Conservation (phyloP, 176 grass and related monocot genomes). For the Oryza glaberrima region DNA sequence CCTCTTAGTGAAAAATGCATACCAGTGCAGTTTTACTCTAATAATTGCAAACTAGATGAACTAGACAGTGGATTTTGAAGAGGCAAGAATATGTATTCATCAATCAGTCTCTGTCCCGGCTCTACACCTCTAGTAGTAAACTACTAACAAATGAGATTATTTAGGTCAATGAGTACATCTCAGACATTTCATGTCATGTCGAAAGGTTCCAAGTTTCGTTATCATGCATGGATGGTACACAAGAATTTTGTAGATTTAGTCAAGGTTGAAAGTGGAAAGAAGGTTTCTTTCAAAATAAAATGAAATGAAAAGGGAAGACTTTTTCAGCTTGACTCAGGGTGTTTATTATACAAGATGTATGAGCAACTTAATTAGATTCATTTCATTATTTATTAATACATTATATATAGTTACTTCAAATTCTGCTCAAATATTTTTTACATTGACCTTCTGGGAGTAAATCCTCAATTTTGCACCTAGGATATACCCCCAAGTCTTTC, state of each 20-base stretch:
- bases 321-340: neutral
- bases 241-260: conserved; percentile 4
- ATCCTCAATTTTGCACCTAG: neutral
- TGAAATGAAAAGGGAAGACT: neutral
- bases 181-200: neutral
- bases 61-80: neutral
- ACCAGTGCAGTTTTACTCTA: neutral
- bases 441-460: neutral
- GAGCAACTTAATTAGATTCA: neutral
- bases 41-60: neutral
- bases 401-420: neutral
- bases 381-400: neutral
- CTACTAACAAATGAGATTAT: neutral
- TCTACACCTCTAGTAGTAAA: conserved; percentile 24
- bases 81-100: neutral
- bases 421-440: neutral
- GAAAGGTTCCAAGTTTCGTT: neutral
- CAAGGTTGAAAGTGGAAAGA: conserved; percentile 18
- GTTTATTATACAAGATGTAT: neutral
- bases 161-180: conserved; percentile 16
- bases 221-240: neutral
- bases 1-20: neutral
- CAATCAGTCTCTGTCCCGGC: neutral
- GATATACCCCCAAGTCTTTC: neutral
- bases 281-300: neutral